Evolutionary conservation across 257 asterid genomes (phyloP).

Genomic region (Perilla frutescens): DNA sequence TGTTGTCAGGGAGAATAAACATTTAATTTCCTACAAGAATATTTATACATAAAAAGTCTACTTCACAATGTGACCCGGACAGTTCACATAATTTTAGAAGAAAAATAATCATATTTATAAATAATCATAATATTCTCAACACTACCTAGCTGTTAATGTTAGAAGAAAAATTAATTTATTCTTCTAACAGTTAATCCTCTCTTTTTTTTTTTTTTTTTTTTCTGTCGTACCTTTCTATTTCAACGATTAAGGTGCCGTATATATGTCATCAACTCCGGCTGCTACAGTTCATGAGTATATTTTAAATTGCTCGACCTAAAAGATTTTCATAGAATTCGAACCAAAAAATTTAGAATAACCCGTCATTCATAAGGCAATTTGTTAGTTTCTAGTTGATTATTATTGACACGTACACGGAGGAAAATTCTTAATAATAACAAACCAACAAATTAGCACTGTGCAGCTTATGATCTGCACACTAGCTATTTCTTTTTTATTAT

Average conservation of each 20-base stretch:
- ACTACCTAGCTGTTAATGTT: neutral
- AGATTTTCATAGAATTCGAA: too few relatives aligned
- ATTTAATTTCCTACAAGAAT: neutral
- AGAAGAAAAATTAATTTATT: neutral
- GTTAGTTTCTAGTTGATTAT: conserved; percentile 2
- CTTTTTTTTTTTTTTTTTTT: neutral
- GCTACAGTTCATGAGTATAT: too few relatives aligned
- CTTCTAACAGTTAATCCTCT: neutral
- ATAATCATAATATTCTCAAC: neutral
- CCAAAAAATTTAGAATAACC: too few relatives aligned
- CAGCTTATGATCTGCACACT: conserved; percentile 26
- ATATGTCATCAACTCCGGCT: too few relatives aligned
- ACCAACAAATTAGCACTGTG: conserved; percentile 15
- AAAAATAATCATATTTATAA: too few relatives aligned
- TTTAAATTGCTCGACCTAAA: too few relatives aligned
- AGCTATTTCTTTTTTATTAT: too few relatives aligned
- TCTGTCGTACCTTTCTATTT: too few relatives aligned
- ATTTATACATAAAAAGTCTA: conserved; percentile 20
- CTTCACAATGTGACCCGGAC: neutral
- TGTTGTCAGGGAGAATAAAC: conserved; percentile 8
- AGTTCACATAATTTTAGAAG: too few relatives aligned
- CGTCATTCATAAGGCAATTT: neutral
- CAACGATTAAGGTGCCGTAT: too few relatives aligned
- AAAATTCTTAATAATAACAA: conserved; percentile 18
- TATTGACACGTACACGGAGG: neutral